These are phyloP conservation scores for Arthroderma sp. DNA, from an alignment of 2,329 filamentous ascomycete genomes.

Conservation along the genomic window DNA sequence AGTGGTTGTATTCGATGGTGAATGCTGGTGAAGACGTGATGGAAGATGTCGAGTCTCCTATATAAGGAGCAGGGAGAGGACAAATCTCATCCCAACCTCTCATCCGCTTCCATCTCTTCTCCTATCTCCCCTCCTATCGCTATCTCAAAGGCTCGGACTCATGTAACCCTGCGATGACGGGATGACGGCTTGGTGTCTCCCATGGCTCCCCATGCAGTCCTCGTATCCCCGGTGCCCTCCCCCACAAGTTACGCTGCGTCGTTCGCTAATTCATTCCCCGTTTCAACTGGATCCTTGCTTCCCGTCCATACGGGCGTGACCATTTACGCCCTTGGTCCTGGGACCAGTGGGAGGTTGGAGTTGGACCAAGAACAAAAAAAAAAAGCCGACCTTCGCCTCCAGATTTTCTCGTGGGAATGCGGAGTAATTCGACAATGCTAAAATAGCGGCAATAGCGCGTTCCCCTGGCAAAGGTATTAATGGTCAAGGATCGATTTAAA, in stretches of 20 bases:
- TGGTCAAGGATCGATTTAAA: too few relatives aligned
- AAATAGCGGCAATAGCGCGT: not conserved
- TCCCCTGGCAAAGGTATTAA: not conserved
- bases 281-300: not conserved
- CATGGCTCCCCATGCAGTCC: not conserved
- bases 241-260: not conserved
- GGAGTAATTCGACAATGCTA: not conserved
- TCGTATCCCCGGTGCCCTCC: not conserved
- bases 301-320: not conserved
- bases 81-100: too few relatives aligned
- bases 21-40: too few relatives aligned
- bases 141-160: too few relatives aligned
- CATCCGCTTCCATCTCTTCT: not conserved
- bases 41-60: too few relatives aligned
- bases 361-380: not conserved
- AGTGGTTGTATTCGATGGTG: too few relatives aligned
- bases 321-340: not conserved
- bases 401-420: not conserved
- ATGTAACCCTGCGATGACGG: not conserved
- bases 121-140: not conserved
- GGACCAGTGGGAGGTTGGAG: not conserved
- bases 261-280: slow-evolving; percentile 1
- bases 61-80: too few relatives aligned
- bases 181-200: not conserved
- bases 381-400: too few relatives aligned